Evolutionary conservation across 2,329 filamentous ascomycete genomes (phyloP).

Genomic region (Grosmannia serpens): DNA sequence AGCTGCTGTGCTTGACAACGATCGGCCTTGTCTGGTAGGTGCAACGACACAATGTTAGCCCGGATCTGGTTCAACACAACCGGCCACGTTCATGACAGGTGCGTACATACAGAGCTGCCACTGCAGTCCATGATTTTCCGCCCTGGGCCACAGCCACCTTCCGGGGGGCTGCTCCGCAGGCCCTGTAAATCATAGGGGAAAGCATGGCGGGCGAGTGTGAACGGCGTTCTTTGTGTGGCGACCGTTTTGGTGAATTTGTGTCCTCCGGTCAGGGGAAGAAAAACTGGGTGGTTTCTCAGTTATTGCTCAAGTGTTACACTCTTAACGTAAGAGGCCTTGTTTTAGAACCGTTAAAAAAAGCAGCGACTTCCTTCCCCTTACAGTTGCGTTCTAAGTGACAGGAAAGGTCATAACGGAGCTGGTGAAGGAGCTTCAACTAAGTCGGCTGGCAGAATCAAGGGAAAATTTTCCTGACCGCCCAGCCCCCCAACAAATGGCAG

Average conservation of each 20-base stretch:
- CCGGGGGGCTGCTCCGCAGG: background rate
- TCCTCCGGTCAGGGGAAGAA: background rate
- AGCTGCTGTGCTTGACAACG: constrained; percentile 38
- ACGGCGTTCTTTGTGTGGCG: background rate
- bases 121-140: background rate
- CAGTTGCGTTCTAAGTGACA: constrained; percentile 9
- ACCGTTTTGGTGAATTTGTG: background rate
- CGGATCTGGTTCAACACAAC: background rate
- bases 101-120: background rate
- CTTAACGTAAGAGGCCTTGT: too few relatives aligned
- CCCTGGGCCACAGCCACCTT: background rate
- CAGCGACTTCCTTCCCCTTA: background rate
- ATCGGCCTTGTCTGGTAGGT: constrained; percentile 26
- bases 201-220: background rate
- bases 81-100: background rate
- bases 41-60: background rate
- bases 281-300: background rate
- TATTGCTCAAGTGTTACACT: too few relatives aligned
- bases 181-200: background rate
- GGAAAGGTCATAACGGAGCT: constrained; percentile 11
- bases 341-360: background rate
- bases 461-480: constrained; percentile 6
- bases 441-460: constrained; percentile 5
- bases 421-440: background rate
- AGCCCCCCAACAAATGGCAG: background rate